These are phyloP conservation scores for Eutypella sp. DNA, from an alignment of 2,329 filamentous ascomycete genomes.

Conservation along the genomic window DNA sequence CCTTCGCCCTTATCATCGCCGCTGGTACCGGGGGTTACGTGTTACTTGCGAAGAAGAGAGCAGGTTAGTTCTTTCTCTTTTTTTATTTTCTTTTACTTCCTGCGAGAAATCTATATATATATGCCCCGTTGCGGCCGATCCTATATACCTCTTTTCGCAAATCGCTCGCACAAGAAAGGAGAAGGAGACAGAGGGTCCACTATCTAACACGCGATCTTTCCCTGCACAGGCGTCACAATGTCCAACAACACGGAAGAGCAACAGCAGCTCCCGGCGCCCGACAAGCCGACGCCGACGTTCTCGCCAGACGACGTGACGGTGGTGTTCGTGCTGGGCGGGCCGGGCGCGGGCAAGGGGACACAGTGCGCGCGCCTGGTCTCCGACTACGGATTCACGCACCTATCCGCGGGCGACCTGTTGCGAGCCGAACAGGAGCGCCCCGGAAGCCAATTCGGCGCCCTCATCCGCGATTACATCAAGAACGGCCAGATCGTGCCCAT, in stretches of 20 bases:
- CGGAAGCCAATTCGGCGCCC: constrained; percentile 81
- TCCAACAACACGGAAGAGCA: background rate
- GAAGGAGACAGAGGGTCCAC: too few relatives aligned
- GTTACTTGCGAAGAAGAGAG: constrained; percentile 43
- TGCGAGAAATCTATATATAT: background rate
- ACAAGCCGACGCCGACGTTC: constrained; percentile 61
- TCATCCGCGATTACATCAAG: constrained; percentile 91
- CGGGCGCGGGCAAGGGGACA: constrained; percentile 93
- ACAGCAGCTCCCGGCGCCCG: constrained; percentile 31
- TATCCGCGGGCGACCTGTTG: constrained; percentile 88
- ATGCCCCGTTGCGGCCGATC: too few relatives aligned
- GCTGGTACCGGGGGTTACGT: constrained; percentile 45
- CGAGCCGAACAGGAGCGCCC: constrained; percentile 87
- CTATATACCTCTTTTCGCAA: too few relatives aligned
- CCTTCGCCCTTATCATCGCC: constrained; percentile 47
- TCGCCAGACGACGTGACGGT: constrained; percentile 76
- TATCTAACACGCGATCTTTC: background rate
- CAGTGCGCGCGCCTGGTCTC: constrained; percentile 85
- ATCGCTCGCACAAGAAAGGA: too few relatives aligned
- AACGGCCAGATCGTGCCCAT: constrained; percentile 97
- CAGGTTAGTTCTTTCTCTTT: constrained; percentile 35
- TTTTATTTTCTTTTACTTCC: constrained; percentile 1
- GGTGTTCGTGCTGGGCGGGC: constrained; percentile 92
- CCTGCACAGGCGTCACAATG: background rate
- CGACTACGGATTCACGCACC: constrained; percentile 86